Base-by-base conservation (phyloP, 495 filamentous ascomycete genomes). In the Lophium mytilinum region DNA sequence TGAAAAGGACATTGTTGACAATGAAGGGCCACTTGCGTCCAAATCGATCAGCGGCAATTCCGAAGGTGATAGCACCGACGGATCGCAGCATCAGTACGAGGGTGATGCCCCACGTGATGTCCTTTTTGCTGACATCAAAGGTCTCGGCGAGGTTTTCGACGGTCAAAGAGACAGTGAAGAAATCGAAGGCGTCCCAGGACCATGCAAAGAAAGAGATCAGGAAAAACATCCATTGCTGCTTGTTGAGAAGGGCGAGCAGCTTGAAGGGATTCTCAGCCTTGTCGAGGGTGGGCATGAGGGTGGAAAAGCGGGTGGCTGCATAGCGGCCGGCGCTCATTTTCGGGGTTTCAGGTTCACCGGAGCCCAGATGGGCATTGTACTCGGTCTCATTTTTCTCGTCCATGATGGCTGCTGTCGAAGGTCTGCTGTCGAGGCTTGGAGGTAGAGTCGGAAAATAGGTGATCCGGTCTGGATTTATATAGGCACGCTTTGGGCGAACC, bases 51-150 rank as follows among this genome's bases (percentile, higher is more conserved):
- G 86, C 75, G 0, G 86, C 85, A 45, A 95, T 79, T 63, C 89
- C 89, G 63, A 95, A 95, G 19, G 80, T 61, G 52, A 86, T 79
- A 24, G 84, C 78, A 7, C 88, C 88, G 17, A 88, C 80, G 17
- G 84, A 85, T 52, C 87, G 76, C 58, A 90, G 78, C 87, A 92
- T 90, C 7, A 92, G 76, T 56, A 90, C 87, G 12, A 90, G 76
- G 0, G 89, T 95, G 54, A 95, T 95, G 19, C 89, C 89, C 89
- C 89, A 94, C 21, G 89, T 91, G 55, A 95, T 93, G 40, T 93
- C 83, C 3, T 84, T 80, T 37, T 84, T 85, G 42, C 77, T 72
- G 61, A 79, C 81, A 55, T 75, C 76, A 62, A 93, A 95, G 1
- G 72, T 69, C 61, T 82, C 69, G 24, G 87, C 83, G 30, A 95